phyloP scores from a whole-genome alignment of 805 yeast species.

The Candida coleopterorum region DNA sequence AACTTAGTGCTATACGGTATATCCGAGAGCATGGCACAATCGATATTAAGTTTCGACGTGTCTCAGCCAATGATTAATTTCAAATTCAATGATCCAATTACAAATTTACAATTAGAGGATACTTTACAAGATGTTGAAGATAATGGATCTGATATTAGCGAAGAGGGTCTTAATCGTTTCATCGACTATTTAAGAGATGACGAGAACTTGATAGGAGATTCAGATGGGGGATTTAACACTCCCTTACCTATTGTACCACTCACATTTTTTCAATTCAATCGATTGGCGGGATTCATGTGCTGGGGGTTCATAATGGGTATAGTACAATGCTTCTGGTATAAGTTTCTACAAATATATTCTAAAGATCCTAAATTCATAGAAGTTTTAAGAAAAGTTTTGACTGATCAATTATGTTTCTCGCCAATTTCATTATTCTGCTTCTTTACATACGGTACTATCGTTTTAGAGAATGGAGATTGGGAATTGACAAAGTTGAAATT shows the following conservation, averaged over 20 bases:
- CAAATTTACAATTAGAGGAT: neutral
- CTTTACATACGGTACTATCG: slow-evolving; percentile 77
- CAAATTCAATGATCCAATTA: slow-evolving; percentile 8
- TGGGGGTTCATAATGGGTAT: slow-evolving; percentile 89
- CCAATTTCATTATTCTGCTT: slow-evolving; percentile 79
- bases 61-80: slow-evolving; percentile 20
- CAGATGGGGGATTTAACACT: neutral
- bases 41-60: slow-evolving; percentile 36
- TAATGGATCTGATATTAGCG: slow-evolving; percentile 11
- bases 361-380: slow-evolving; percentile 81
- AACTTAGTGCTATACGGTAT: slow-evolving; percentile 80
- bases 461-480: slow-evolving; percentile 69
- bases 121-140: slow-evolving; percentile 10
- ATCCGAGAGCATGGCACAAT: slow-evolving; percentile 89
- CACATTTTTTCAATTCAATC: slow-evolving; percentile 54
- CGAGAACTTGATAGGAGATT: slow-evolving; percentile 13
- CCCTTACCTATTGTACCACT: slow-evolving; percentile 15
- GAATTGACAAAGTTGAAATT: slow-evolving; percentile 62
- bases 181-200: slow-evolving; percentile 32
- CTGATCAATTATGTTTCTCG: slow-evolving; percentile 87
- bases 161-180: slow-evolving; percentile 20
- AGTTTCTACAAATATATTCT: slow-evolving; percentile 73
- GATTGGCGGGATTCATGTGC: slow-evolving; percentile 72
- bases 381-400: slow-evolving; percentile 77
- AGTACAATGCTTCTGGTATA: slow-evolving; percentile 86